Percentiles rank a stretch among this genome's conserved stretches.
Conservation (phyloP, 805 yeast species). For the Wickerhamomyces strasburgensis region DNA sequence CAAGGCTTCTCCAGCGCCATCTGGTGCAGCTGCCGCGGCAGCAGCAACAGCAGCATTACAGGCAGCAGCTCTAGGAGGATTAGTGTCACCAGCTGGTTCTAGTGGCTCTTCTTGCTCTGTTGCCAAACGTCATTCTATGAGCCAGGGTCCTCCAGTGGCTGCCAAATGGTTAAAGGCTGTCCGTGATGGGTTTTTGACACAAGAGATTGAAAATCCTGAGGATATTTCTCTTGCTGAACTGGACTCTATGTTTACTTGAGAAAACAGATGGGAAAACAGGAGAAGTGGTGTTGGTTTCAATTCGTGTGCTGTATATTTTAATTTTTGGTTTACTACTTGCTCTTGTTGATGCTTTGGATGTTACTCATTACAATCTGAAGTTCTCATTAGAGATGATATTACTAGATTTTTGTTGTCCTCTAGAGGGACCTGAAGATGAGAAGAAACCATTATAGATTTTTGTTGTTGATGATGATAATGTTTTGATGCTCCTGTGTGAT, state of each 20-base stretch:
- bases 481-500: neutral
- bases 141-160: slow-evolving; percentile 32
- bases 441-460: neutral
- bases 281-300: neutral
- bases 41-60: slow-evolving; percentile 74
- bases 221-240: slow-evolving; percentile 68
- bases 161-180: slow-evolving; percentile 70
- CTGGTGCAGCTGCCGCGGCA: slow-evolving; percentile 69
- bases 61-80: slow-evolving; percentile 56
- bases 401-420: too few relatives aligned
- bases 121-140: slow-evolving; percentile 15
- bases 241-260: slow-evolving; percentile 39
- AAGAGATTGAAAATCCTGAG: slow-evolving; percentile 77
- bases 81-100: slow-evolving; percentile 35
- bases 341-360: neutral
- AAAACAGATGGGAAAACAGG: neutral
- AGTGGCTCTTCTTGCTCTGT: slow-evolving; percentile 22
- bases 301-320: neutral
- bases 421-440: too few relatives aligned
- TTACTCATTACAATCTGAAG: too few relatives aligned
- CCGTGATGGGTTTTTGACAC: slow-evolving; percentile 70
- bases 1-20: slow-evolving; percentile 50
- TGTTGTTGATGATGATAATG: neutral
- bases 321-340: too few relatives aligned
- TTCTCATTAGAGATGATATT: too few relatives aligned